Evolutionary conservation across 768 basidiomycete species (phyloP).

Genomic region (Kwoniella pini): DNA sequence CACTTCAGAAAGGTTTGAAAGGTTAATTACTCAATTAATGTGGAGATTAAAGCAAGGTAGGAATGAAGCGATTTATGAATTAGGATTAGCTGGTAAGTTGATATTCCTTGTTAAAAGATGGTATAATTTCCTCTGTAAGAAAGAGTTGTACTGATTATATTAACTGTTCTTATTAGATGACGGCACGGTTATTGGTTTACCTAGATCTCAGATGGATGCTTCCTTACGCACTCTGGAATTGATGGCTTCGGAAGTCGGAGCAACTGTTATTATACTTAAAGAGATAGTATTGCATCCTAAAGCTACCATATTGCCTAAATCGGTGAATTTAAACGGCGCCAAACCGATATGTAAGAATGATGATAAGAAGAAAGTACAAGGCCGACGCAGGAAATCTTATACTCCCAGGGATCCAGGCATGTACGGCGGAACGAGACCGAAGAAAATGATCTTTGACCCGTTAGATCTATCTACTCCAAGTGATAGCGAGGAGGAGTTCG

Average conservation of each 20-base stretch:
- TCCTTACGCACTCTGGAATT: slow-evolving; percentile 83
- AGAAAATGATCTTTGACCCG: slow-evolving; percentile 18
- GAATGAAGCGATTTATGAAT: slow-evolving; percentile 79
- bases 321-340: no score
- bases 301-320: no score
- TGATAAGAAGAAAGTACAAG: neutral
- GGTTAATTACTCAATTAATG: slow-evolving; percentile 89
- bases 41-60: slow-evolving; percentile 88
- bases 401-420: neutral
- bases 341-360: neutral
- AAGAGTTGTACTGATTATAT: neutral
- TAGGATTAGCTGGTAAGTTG: slow-evolving; percentile 61
- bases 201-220: slow-evolving; percentile 68
- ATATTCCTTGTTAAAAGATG: neutral
- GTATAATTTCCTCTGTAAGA: no score
- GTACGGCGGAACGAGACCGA: slow-evolving; percentile 11
- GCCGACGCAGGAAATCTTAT: neutral
- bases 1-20: slow-evolving; percentile 58
- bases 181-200: slow-evolving; percentile 79
- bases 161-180: slow-evolving; percentile 65
- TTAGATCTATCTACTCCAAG: neutral
- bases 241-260: slow-evolving; percentile 94
- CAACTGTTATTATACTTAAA: slow-evolving; percentile 85
- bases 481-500: slow-evolving; percentile 1
- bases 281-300: slow-evolving; percentile 60